These are phyloP conservation scores for Lophiotrema nucula DNA, from an alignment of 495 filamentous ascomycete genomes.

Conservation along the genomic window DNA sequence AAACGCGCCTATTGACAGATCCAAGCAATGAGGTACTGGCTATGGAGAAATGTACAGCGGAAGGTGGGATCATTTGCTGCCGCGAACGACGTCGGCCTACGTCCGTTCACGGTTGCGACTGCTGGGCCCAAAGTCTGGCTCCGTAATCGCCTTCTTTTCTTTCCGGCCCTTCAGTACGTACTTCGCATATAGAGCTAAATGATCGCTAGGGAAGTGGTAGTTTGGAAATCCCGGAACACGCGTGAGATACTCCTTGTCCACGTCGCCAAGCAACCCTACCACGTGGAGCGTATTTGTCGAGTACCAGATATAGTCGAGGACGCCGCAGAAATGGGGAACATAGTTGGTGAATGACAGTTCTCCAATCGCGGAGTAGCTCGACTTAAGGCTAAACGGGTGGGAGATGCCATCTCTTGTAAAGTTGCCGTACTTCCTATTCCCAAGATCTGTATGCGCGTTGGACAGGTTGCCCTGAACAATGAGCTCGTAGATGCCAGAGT, in stretches of 20 bases:
- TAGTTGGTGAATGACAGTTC: constrained; percentile 95
- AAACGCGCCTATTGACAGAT: constrained; percentile 23
- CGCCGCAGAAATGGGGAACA: constrained; percentile 82
- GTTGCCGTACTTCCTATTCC: constrained; percentile 74
- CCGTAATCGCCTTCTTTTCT: constrained; percentile 71
- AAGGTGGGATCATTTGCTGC: not conserved
- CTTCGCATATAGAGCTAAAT: constrained; percentile 88
- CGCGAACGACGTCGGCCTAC: not conserved
- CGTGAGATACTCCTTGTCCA: constrained; percentile 86
- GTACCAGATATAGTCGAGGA: constrained; percentile 98
- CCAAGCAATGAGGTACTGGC: constrained; percentile 6
- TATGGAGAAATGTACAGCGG: not conserved
- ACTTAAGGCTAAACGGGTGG: constrained; percentile 91
- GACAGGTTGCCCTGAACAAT: constrained; percentile 70
- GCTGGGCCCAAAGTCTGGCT: constrained; percentile 57
- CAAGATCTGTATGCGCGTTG: constrained; percentile 73
- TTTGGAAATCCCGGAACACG: constrained; percentile 94
- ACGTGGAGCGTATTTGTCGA: constrained; percentile 87
- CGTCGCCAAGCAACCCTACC: constrained; percentile 80
- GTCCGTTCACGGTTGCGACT: constrained; percentile 27
- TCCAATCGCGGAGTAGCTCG: constrained; percentile 74
- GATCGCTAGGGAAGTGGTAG: constrained; percentile 95
- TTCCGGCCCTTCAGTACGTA: constrained; percentile 86
- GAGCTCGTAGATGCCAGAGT: constrained; percentile 85
- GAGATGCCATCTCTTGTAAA: constrained; percentile 88